phyloP scores from a whole-genome alignment of 2,329 filamentous ascomycete genomes.

The Fusarium sp. region DNA sequence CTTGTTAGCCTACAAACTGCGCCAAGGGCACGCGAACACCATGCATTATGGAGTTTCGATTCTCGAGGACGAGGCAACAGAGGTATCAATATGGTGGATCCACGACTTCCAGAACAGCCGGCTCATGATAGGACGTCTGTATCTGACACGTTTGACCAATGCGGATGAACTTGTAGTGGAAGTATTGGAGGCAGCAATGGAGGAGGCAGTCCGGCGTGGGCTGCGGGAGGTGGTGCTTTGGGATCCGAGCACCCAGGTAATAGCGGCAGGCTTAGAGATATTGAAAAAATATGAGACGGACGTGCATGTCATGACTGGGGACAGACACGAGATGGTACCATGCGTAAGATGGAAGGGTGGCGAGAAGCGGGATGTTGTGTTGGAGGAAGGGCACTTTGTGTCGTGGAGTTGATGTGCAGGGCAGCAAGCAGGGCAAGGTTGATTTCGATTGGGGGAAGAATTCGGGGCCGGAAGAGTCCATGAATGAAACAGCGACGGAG shows the following conservation, averaged over 20 bases:
- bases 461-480: background rate
- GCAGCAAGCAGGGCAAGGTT: background rate
- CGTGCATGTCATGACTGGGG: conserved; percentile 38
- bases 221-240: conserved; percentile 49
- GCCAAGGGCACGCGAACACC: background rate
- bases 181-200: conserved; percentile 46
- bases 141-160: conserved; percentile 10
- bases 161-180: conserved; percentile 17
- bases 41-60: conserved; percentile 11
- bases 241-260: conserved; percentile 47
- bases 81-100: conserved; percentile 49
- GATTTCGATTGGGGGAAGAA: conserved; percentile 9
- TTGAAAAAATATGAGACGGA: conserved; percentile 17
- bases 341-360: conserved; percentile 51
- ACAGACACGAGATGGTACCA: conserved; percentile 47
- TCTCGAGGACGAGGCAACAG: conserved; percentile 18
- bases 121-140: conserved; percentile 32
- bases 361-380: conserved; percentile 36
- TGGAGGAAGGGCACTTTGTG: conserved; percentile 39
- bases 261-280: background rate
- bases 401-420: conserved; percentile 15
- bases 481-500: background rate
- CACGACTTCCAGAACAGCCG: conserved; percentile 45
- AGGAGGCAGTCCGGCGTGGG: conserved; percentile 46
- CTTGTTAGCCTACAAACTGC: conserved; percentile 40